Evolutionary conservation across 495 filamentous ascomycete genomes (phyloP), one percentile per base, ranked within the genome.

Genomic region (Neurospora sp.): DNA sequence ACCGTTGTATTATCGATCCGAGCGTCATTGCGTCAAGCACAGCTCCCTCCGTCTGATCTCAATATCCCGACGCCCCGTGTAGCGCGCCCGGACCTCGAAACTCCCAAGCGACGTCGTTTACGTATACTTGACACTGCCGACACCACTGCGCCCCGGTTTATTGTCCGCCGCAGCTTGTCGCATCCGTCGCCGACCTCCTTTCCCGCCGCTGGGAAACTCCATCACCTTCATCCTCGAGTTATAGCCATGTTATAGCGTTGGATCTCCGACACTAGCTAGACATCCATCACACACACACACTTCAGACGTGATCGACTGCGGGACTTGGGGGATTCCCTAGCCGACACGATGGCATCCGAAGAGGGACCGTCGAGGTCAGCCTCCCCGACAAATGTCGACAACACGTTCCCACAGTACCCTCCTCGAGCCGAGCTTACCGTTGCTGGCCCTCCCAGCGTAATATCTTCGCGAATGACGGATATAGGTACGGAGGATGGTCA

Each of bases 391-490:
- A 72, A 74, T 74, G 76, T 81, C 69, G 80, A 82, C 70, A 82
- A 83, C 71, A 78, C 76, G 39, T 83, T 84, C 53, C 81, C 83
- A 3, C 81, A 82, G 69, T 80, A 82, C 42, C 81, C 83, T 65
- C 53, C 53, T 22, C 77, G 78, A 47, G 76, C 77, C 68, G 74
- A 78, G 71, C 53, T 65, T 65, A 65, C 27, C 22, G 44, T 75
- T 31, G 74, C 77, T 69, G 82, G 84, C 59, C 84, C 87, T 45
- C 85, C 85, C 68, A 92, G 90, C 77, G 86, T 93, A 70, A 92
- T 97, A 40, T 97, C 93, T 16, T 95, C 92, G 65, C 90, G 91
- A 74, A 91, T 95, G 86, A 96, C 93, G 10, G 92, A 96, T 78
- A 87, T 92, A 76, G 89, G 86, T 68, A 89, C 87, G 35, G 85